Conservation (phyloP, 768 basidiomycete genomes). For the Melanogaster broomeanus region DNA sequence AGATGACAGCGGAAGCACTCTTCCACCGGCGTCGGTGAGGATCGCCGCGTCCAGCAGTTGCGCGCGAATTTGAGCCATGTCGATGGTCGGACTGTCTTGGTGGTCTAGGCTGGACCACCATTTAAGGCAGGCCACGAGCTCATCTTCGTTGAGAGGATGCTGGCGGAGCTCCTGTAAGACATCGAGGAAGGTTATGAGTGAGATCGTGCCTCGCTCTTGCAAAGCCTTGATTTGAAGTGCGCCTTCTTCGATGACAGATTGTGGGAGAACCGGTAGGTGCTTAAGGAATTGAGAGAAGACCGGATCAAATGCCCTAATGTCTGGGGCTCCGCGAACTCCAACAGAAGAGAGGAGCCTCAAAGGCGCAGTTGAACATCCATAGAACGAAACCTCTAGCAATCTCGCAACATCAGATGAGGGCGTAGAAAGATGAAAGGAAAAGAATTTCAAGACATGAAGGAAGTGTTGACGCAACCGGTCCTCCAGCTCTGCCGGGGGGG, state of each 20-base stretch:
- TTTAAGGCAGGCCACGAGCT: constrained; percentile 79
- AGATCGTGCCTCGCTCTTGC: constrained; percentile 63
- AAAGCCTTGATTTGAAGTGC: constrained; percentile 61
- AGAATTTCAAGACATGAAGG: constrained; percentile 84
- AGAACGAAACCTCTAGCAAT: constrained; percentile 77
- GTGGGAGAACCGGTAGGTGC: constrained; percentile 71
- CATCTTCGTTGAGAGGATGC: constrained; percentile 67
- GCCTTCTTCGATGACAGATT: constrained; percentile 56
- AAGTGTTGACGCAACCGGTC: constrained; percentile 58
- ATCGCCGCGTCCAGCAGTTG: constrained; percentile 76
- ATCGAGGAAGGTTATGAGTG: constrained; percentile 77
- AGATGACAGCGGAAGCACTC: constrained; percentile 65
- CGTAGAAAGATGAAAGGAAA: constrained; percentile 86
- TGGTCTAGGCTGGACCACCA: constrained; percentile 73
- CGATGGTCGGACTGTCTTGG: constrained; percentile 33
- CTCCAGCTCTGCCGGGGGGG: constrained; percentile 43
- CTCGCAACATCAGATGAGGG: constrained; percentile 79
- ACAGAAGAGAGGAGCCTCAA: constrained; percentile 76
- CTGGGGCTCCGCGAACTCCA: constrained; percentile 65
- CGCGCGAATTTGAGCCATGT: constrained; percentile 47
- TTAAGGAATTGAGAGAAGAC: constrained; percentile 76
- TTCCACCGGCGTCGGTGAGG: constrained; percentile 49
- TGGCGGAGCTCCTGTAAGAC: constrained; percentile 75
- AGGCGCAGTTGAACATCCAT: constrained; percentile 52
- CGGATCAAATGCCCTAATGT: constrained; percentile 74